Evolutionary conservation across 176 grass and related monocot species (phyloP).

Genomic region (Musa schizocarpa): DNA sequence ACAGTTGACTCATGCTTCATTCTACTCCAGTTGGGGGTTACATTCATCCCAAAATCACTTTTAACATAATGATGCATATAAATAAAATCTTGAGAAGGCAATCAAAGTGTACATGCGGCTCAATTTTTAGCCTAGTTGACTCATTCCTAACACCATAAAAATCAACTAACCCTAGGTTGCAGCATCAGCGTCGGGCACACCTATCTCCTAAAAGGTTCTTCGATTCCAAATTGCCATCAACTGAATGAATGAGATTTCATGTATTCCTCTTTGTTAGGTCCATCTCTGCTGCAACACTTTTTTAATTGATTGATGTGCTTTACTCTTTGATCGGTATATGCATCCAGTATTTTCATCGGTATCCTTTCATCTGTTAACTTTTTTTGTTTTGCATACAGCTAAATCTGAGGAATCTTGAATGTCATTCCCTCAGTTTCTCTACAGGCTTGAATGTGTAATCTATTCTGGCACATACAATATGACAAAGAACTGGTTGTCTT

Average conservation of each 20-base stretch:
- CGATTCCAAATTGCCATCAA: neutral
- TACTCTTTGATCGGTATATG: neutral
- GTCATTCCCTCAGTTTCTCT: slow-evolving; percentile 70
- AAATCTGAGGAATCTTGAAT: slow-evolving; percentile 89
- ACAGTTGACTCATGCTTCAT: neutral
- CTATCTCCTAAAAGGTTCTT: neutral
- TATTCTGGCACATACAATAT: neutral
- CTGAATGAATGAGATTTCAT: neutral
- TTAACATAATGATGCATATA: neutral
- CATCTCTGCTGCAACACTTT: neutral
- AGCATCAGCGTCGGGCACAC: neutral
- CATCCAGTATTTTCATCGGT: neutral
- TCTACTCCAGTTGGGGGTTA: neutral
- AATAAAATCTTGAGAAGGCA: neutral
- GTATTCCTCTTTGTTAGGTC: neutral
- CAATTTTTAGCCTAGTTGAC: neutral
- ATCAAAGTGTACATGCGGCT: neutral
- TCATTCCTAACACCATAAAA: neutral
- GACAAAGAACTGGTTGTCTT: neutral
- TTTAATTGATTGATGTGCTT: neutral
- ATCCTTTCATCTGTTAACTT: slow-evolving; percentile 20
- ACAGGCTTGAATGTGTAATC: slow-evolving; percentile 44
- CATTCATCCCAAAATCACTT: neutral
- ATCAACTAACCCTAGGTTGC: neutral
- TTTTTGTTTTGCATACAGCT: slow-evolving; percentile 41